These are phyloP conservation scores for Populus hybrid DNA, from an alignment of 441 rosid species.

Conservation along the genomic window DNA sequence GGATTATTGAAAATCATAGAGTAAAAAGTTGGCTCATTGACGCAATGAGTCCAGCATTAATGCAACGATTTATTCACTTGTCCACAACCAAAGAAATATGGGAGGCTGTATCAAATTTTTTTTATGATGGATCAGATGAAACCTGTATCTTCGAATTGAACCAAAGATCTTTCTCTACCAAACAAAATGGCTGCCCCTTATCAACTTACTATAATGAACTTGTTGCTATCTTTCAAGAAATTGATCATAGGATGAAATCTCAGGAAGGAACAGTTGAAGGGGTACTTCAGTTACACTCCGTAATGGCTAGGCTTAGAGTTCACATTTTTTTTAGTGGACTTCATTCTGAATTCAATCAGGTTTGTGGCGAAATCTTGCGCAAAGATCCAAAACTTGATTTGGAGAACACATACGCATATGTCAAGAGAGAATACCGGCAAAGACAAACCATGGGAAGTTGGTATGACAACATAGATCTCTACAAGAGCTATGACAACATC, in stretches of 20 bases:
- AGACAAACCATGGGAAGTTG: not conserved
- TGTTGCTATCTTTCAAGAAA: not conserved
- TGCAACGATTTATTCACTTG: not conserved
- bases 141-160: not conserved
- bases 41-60: not conserved
- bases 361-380: not conserved
- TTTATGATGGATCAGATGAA: not conserved
- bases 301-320: constrained; percentile 1
- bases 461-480: not conserved
- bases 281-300: not conserved
- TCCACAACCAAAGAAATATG: not conserved
- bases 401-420: not conserved
- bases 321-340: constrained; percentile 13
- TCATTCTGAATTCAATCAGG: constrained; percentile 4
- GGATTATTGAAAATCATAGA: not conserved
- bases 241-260: not conserved
- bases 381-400: constrained; percentile 4
- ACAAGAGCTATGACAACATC: not conserved
- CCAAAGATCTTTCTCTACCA: not conserved
- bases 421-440: not conserved
- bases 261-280: not conserved
- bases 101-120: not conserved
- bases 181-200: not conserved
- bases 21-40: constrained; percentile 4
- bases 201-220: not conserved